phyloP scores from a whole-genome alignment of 2,329 filamentous ascomycete genomes.

The Fusarium anguioides region DNA sequence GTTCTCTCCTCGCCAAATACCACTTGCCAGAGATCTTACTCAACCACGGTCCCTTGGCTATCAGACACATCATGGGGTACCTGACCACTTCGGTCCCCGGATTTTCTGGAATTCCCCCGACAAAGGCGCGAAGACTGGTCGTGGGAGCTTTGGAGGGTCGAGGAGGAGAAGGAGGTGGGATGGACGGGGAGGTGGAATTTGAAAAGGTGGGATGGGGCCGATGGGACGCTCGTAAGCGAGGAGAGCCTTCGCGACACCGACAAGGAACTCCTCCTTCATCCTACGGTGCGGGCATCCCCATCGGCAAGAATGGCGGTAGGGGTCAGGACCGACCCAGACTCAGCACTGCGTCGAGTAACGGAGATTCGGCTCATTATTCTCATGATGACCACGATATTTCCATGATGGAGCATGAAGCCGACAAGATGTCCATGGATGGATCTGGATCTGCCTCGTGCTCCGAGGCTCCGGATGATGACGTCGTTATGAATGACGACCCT shows the following conservation, averaged over 20 bases:
- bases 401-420: slow-evolving; percentile 86
- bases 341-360: slow-evolving; percentile 69
- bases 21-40: slow-evolving; percentile 92
- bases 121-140: slow-evolving; percentile 89
- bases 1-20: slow-evolving; percentile 85
- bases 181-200: slow-evolving; percentile 80
- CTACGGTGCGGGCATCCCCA: slow-evolving; percentile 66
- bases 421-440: slow-evolving; percentile 90
- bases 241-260: slow-evolving; percentile 65
- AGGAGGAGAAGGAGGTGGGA: slow-evolving; percentile 69
- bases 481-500: slow-evolving; percentile 77
- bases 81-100: slow-evolving; percentile 93
- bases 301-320: slow-evolving; percentile 59
- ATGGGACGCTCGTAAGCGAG: slow-evolving; percentile 86
- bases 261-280: slow-evolving; percentile 55
- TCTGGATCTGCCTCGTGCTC: slow-evolving; percentile 79
- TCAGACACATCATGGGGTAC: slow-evolving; percentile 95
- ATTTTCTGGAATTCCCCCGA: slow-evolving; percentile 87
- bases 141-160: slow-evolving; percentile 92
- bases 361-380: slow-evolving; percentile 80
- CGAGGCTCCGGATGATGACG: slow-evolving; percentile 75
- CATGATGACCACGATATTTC: slow-evolving; percentile 72
- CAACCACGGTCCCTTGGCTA: slow-evolving; percentile 88
- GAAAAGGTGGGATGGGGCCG: slow-evolving; percentile 98
- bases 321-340: slow-evolving; percentile 61